These are phyloP conservation scores for Xylariaceae sp. DNA, from an alignment of 2,329 filamentous ascomycete species.

Conservation along the genomic window DNA sequence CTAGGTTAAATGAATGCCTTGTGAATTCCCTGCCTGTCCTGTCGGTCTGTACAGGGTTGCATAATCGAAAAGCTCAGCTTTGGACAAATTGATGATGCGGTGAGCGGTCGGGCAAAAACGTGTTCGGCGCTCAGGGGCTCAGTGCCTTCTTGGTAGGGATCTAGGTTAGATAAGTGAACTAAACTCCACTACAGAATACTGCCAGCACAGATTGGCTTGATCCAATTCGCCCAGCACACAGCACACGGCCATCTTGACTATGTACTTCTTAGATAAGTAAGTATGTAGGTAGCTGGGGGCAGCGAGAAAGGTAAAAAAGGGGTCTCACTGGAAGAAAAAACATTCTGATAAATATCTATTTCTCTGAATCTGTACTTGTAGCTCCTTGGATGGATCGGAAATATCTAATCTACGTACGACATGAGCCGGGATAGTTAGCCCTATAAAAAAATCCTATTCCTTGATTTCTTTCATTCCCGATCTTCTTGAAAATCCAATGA, in stretches of 20 bases:
- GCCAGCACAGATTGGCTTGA: constrained; percentile 3
- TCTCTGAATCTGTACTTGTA: background rate
- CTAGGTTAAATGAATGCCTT: too few relatives aligned
- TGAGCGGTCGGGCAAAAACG: constrained; percentile 8
- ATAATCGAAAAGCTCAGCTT: too few relatives aligned
- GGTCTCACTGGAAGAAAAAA: background rate
- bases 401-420: too few relatives aligned
- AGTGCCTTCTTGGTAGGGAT: background rate
- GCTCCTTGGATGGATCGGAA: too few relatives aligned
- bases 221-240: constrained; percentile 2
- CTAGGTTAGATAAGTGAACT: background rate
- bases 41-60: too few relatives aligned
- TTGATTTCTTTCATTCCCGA: too few relatives aligned
- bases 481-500: background rate
- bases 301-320: background rate
- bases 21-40: too few relatives aligned
- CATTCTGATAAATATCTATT: background rate
- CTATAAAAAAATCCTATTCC: too few relatives aligned
- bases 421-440: too few relatives aligned
- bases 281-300: too few relatives aligned
- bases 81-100: constrained; percentile 10
- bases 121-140: constrained; percentile 14
- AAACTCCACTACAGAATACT: constrained; percentile 11
- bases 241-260: too few relatives aligned
- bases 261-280: too few relatives aligned